Base-by-base conservation (phyloP, 257 asterid genomes). In the Apocynum venetum region DNA sequence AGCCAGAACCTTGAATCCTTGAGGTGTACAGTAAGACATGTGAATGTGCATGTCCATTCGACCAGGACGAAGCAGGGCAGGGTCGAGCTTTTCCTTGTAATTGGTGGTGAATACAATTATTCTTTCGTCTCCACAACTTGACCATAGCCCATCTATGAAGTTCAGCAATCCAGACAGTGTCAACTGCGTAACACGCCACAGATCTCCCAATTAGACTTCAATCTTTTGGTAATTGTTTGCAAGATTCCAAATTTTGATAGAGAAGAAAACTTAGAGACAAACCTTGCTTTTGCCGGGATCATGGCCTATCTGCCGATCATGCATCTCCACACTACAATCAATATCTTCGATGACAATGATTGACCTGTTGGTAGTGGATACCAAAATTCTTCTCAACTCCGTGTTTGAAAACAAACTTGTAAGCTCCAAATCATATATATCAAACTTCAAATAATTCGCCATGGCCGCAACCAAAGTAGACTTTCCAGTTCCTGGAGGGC, bases 401-500 rank as follows among this genome's bases (percentile, higher is more conserved):
- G 92, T 76, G 72, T 93, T 90, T 0, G 88, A 82, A 64, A 76
- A 83, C 82, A 93, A 51, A 71, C 88, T 86, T 0, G 89, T 64
- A 0, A 91, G 88, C 88, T 90, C 97, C 89, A 93, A 77, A 85
- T 93, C 96, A 47, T 91, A 93, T 0, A 93, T 84, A 72, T 89
- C 94, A 36, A 91, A 93, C 86, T 83, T 89, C 78, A 93, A 73
- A 71, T 93, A 89, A 55, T 93, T 93, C 3, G 98, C 97, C 81
- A 93, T 93, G 68, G 97, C 98, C 0, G 96, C 98, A 36, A 91
- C 84, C 83, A 91, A 80, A 80, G 93, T 93, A 14, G 97, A 91
- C 80, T 93, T 93, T 19, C 97, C 97, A 0, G 97, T 93, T n/a
- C 97, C 98, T 0, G 98, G 98, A 2, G 97, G 98, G 0, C 98